Base-by-base conservation (phyloP, 495 filamentous ascomycete genomes). In the Hyaloscypha finlandica region DNA sequence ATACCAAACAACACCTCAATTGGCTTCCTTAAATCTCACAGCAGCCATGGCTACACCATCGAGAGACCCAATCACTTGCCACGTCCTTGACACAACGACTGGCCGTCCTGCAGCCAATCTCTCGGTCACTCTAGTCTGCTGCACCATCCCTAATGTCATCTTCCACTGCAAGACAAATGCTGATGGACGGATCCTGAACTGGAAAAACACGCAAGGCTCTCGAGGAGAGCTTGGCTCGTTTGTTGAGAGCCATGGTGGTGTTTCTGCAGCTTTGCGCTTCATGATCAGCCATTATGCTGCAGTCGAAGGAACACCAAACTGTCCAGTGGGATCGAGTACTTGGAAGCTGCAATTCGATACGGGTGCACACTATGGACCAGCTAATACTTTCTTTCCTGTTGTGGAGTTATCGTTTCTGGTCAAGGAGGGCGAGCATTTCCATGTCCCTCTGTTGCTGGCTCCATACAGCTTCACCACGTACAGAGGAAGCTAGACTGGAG, bases 401-500 rank as follows among this genome's bases (percentile, higher is more conserved):
- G 93, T 97, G n/a, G 88, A 89, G 76, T 85, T 99, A 51, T 86
- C 86, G 61, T 97, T 99, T 76, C 86, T 85, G 54, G 92, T 94
- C 3, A 83, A 86, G 68, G 82, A 84, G 58, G 87, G 81, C 14
- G 84, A 90, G 79, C 91, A 96, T 79, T 97, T 93, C 72, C 95
- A 99, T 85, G 90, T 99, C 4, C 95, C 95, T 31, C 79, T 99
- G 75, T 71, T 99, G 76, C 75, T 99, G 79, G 87, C 92, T 63
- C 94, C 94, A 53, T 97, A 89, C 81, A 92, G 89, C 73, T 99
- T 96, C 80, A 92, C 92, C 59, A 97, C 95, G 6, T 99, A 99
- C 78, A 81, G 95, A 72, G 95, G 95, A 37, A 86, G 83, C 65
- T 89, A 75, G 69, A 64, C 35, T 12, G 35, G 35, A 12, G 12